Percentiles rank a stretch among this genome's conserved stretches.
phyloP scores from a whole-genome alignment of 73 alveolate genomes.

The Halteria grandinella region DNA sequence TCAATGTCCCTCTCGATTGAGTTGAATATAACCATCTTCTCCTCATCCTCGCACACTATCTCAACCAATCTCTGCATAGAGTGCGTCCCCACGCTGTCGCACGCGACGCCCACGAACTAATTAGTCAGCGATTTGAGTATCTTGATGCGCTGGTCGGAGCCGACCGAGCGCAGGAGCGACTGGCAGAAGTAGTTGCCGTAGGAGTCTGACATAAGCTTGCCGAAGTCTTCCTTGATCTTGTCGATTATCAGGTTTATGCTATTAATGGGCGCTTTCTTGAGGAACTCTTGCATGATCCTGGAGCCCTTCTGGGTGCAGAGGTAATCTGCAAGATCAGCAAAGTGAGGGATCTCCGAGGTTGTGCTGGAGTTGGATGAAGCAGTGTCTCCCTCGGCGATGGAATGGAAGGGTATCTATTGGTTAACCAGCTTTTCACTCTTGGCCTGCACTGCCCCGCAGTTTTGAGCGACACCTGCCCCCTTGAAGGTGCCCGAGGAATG shows the following conservation, averaged over 20 bases:
- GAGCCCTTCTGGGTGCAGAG: slow-evolving; percentile 40
- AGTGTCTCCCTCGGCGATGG: no score
- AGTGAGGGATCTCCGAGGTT: slow-evolving; percentile 4
- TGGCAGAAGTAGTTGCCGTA: slow-evolving; percentile 49
- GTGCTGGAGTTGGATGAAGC: not conserved
- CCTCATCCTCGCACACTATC: slow-evolving; percentile 72
- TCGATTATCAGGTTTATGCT: not conserved
- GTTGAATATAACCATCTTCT: slow-evolving; percentile 62
- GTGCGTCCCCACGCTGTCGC: slow-evolving; percentile 83
- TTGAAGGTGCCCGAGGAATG: not conserved
- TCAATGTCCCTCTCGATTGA: slow-evolving; percentile 61
- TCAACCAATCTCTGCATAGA: slow-evolving; percentile 78
- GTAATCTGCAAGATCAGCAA: not conserved
- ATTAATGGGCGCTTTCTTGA: slow-evolving; percentile 18
- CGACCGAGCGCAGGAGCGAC: slow-evolving; percentile 19
- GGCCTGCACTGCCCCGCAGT: no score
- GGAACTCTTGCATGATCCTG: slow-evolving; percentile 17
- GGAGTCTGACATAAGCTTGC: slow-evolving; percentile 24
- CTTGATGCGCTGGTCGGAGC: slow-evolving; percentile 70
- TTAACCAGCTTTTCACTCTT: no score
- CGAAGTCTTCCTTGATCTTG: slow-evolving; percentile 3
- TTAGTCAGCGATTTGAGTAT: slow-evolving; percentile 63
- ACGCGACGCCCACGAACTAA: slow-evolving; percentile 67
- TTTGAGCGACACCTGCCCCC: no score
- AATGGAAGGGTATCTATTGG: no score